Conservation (phyloP, 768 basidiomycete species). For the Collybia nuda region DNA sequence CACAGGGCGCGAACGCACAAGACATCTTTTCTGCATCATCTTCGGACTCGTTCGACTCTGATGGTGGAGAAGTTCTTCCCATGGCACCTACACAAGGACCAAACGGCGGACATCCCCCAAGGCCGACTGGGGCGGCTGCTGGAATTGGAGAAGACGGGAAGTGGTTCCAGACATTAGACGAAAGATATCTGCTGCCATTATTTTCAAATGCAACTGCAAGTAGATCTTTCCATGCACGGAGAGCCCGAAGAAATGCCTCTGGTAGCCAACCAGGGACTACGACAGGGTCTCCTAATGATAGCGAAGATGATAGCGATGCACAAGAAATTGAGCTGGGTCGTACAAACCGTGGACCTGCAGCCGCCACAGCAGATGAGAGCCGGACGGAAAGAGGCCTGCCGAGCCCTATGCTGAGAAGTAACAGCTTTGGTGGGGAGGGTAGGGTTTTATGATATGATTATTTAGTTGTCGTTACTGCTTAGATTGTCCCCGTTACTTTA, state of each 20-base stretch:
- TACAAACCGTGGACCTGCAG: constrained; percentile 11
- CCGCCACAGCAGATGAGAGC: constrained; percentile 42
- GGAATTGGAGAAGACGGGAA: constrained; percentile 72
- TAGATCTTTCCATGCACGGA: constrained; percentile 79
- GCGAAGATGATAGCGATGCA: constrained; percentile 38
- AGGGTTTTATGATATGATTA: constrained; percentile 16
- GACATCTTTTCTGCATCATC: constrained; percentile 68
- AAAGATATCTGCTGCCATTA: constrained; percentile 88
- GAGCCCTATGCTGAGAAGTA: constrained; percentile 58
- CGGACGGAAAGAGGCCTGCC: constrained; percentile 62
- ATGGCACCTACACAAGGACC: constrained; percentile 54
- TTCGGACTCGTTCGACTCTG: constrained; percentile 77
- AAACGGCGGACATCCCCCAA: constrained; percentile 20
- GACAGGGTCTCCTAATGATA: constrained; percentile 35
- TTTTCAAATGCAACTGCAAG: constrained; percentile 93
- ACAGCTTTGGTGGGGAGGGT: constrained; percentile 18
- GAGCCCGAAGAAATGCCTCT: constrained; percentile 51
- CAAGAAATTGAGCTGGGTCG: constrained; percentile 46
- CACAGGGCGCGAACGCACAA: constrained; percentile 16
- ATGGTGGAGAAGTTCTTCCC: constrained; percentile 76
- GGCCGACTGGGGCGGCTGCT: constrained; percentile 15
- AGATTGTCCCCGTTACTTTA: constrained; percentile 1
- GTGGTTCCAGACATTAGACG: constrained; percentile 96
- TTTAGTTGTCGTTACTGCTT: background rate
- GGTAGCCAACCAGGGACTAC: constrained; percentile 5